phyloP scores from a whole-genome alignment of 768 basidiomycete genomes.

The Leccinum pellstonianum region DNA sequence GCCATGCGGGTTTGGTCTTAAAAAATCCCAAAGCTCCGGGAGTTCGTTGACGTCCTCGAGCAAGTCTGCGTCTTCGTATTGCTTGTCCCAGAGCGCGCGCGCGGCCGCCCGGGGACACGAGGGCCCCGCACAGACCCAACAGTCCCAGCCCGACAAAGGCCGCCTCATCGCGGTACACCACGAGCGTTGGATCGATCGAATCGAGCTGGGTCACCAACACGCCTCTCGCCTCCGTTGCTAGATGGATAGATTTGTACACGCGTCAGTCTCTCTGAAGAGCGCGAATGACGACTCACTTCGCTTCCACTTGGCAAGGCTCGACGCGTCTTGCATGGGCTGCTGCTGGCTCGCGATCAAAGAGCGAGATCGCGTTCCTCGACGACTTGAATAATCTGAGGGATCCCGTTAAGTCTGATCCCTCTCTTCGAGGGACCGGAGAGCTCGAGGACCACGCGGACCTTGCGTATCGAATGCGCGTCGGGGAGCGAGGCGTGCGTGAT shows the following conservation, averaged over 20 bases:
- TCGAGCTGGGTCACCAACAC: conserved; percentile 95
- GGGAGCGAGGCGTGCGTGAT: conserved; percentile 70
- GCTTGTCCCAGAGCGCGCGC: conserved; percentile 83
- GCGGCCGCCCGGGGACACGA: conserved; percentile 75
- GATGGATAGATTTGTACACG: conserved; percentile 8
- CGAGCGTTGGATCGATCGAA: conserved; percentile 94
- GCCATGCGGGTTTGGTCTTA: conserved; percentile 90
- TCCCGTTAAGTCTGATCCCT: conserved; percentile 84
- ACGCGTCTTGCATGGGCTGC: conserved; percentile 64
- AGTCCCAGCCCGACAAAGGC: conserved; percentile 94
- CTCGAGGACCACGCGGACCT: conserved; percentile 79
- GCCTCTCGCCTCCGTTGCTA: conserved; percentile 82
- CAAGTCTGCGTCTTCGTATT: conserved; percentile 80
- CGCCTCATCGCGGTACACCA: conserved; percentile 94
- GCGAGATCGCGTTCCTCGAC: conserved; percentile 65
- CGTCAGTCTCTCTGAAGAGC: not conserved
- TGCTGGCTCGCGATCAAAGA: conserved; percentile 44
- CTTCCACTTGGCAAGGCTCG: conserved; percentile 87
- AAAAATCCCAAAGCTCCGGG: conserved; percentile 88
- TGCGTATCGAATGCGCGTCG: conserved; percentile 75
- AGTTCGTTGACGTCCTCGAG: conserved; percentile 89
- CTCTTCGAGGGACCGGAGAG: conserved; percentile 65
- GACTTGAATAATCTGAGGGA: conserved; percentile 65
- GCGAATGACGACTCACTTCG: conserved; percentile 54
- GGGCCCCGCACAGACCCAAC: conserved; percentile 90